Conservation (phyloP, 345 rosid species). For the Salix caprea region DNA sequence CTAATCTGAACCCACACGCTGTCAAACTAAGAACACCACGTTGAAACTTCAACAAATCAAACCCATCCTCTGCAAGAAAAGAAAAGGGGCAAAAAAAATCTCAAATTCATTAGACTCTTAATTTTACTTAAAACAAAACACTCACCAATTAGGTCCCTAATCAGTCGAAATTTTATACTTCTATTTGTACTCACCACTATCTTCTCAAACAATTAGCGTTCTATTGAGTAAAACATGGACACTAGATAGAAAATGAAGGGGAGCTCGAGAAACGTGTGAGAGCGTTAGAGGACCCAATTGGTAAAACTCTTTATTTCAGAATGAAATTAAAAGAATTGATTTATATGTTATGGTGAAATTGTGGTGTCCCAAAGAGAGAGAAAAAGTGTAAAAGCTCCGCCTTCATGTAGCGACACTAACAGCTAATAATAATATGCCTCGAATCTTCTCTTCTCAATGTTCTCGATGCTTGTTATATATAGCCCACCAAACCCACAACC, state of each 20-base stretch:
- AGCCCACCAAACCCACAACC: not conserved
- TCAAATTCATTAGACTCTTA: not conserved
- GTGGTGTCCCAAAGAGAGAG: too few relatives aligned
- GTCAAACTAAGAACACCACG: not conserved
- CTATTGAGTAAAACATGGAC: too few relatives aligned
- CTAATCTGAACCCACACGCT: conserved; percentile 14
- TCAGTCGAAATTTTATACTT: too few relatives aligned
- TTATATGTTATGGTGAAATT: too few relatives aligned
- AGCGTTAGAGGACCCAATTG: too few relatives aligned
- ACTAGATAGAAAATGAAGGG: too few relatives aligned
- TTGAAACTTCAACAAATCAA: not conserved
- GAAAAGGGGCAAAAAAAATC: not conserved
- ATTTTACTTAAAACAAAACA: not conserved
- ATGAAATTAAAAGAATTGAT: too few relatives aligned
- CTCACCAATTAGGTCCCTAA: too few relatives aligned
- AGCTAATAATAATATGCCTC: conserved; percentile 38
- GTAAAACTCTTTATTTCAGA: too few relatives aligned
- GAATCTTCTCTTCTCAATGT: conserved; percentile 38
- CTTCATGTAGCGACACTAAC: conserved; percentile 17
- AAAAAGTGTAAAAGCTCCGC: not conserved
- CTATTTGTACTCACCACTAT: too few relatives aligned
- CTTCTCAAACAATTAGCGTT: too few relatives aligned
- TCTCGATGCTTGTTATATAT: conserved; percentile 5
- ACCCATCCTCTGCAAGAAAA: conserved; percentile 19
- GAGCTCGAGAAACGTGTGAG: too few relatives aligned